phyloP scores from a whole-genome alignment of 371 early-diverging fungal species.

The Cladochytrium tenue region DNA sequence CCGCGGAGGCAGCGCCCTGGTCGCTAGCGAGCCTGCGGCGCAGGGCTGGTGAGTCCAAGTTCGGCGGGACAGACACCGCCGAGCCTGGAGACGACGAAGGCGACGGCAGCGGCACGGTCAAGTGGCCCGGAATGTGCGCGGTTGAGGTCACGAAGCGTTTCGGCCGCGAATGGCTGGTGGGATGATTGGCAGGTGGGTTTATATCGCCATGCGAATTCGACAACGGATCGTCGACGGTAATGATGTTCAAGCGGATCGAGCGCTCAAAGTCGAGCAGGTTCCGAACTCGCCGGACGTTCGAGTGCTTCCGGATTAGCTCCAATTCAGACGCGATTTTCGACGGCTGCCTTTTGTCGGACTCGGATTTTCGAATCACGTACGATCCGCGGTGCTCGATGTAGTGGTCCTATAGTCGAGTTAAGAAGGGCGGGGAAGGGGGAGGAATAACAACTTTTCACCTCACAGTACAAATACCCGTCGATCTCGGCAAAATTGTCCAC shows the following conservation, averaged over 20 bases:
- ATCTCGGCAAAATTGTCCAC: slow-evolving; percentile 36
- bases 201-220: too few species aligned
- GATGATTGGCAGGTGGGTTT: too few species aligned
- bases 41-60: too few species aligned
- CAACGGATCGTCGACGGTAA: slow-evolving; percentile 18
- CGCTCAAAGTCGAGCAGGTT: slow-evolving; percentile 26
- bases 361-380: slow-evolving; percentile 13
- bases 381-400: slow-evolving; percentile 14
- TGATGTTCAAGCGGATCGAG: slow-evolving; percentile 18
- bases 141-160: neutral
- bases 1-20: too few species aligned
- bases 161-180: neutral
- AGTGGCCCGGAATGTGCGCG: neutral
- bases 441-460: neutral
- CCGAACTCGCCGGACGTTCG: slow-evolving; percentile 26
- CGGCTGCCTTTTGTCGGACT: slow-evolving; percentile 16
- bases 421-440: neutral
- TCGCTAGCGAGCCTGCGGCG: too few species aligned
- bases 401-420: slow-evolving; percentile 15
- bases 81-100: neutral
- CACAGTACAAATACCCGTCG: slow-evolving; percentile 27
- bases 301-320: slow-evolving; percentile 6
- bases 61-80: neutral
- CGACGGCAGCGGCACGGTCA: neutral
- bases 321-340: slow-evolving; percentile 18